phyloP scores from a whole-genome alignment of 768 basidiomycete genomes.

The Cystobasidium ongulense region DNA sequence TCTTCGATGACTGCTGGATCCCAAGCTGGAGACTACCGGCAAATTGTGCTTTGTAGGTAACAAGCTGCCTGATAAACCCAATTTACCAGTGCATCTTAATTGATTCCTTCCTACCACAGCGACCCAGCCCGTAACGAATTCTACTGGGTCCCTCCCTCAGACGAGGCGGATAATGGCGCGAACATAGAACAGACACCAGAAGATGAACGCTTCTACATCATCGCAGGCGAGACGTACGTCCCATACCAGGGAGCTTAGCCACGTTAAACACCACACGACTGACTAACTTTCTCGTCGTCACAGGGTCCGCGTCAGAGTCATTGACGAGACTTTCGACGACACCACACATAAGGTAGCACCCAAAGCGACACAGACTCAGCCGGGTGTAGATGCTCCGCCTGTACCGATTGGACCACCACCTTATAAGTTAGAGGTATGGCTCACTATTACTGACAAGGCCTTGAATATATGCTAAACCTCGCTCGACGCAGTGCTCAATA shows the following conservation, averaged over 20 bases:
- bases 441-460: neutral
- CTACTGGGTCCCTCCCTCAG: slow-evolving; percentile 44
- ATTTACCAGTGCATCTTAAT: neutral
- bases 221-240: slow-evolving; percentile 31
- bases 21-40: slow-evolving; percentile 70
- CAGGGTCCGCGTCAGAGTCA: slow-evolving; percentile 39
- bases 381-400: neutral
- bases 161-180: neutral
- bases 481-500: slow-evolving; percentile 45
- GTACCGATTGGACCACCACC: slow-evolving; percentile 40
- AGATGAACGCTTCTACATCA: slow-evolving; percentile 38
- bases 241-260: too few relatives aligned
- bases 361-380: slow-evolving; percentile 15
- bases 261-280: too few relatives aligned
- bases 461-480: too few relatives aligned
- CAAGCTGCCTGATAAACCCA: neutral
- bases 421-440: slow-evolving; percentile 44
- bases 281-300: neutral
- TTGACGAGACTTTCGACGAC: slow-evolving; percentile 40
- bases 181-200: slow-evolving; percentile 29
- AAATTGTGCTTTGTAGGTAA: slow-evolving; percentile 50
- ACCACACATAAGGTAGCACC: slow-evolving; percentile 36
- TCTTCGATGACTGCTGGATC: slow-evolving; percentile 90
- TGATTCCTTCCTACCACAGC: slow-evolving; percentile 34
- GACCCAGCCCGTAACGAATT: slow-evolving; percentile 43